These are phyloP conservation scores for Lodderomyces elongisporus DNA, from an alignment of 1,139 yeast species.

Conservation along the genomic window DNA sequence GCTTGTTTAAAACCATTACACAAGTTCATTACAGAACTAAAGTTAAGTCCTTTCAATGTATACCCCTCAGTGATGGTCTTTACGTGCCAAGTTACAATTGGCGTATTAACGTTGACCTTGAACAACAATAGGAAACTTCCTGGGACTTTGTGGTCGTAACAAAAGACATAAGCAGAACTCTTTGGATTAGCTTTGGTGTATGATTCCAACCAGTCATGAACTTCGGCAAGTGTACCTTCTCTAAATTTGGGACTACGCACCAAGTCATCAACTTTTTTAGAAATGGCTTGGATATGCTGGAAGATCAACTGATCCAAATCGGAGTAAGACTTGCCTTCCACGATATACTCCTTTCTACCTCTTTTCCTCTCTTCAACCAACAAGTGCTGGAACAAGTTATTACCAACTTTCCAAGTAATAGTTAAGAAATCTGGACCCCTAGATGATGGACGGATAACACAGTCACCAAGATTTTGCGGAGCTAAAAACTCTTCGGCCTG, in stretches of 20 bases:
- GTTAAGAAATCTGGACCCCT: conserved; percentile 84
- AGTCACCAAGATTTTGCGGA: conserved; percentile 83
- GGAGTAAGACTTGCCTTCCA: conserved; percentile 66
- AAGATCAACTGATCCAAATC: conserved; percentile 93
- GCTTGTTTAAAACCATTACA: conserved; percentile 87
- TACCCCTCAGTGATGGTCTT: conserved; percentile 85
- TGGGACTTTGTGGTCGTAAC: conserved; percentile 85
- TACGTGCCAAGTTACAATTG: conserved; percentile 84
- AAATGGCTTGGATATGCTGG: conserved; percentile 81
- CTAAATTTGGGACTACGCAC: conserved; percentile 84
- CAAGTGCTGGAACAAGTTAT: conserved; percentile 84
- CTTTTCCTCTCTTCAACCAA: conserved; percentile 68
- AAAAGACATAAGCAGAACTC: conserved; percentile 86
- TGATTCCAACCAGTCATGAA: conserved; percentile 80
- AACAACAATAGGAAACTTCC: conserved; percentile 88
- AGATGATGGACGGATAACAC: conserved; percentile 92
- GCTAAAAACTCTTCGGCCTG: conserved; percentile 95
- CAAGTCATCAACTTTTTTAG: conserved; percentile 81
- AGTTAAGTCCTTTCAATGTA: conserved; percentile 69
- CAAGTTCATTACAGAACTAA: conserved; percentile 80
- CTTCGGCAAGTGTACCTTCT: conserved; percentile 74
- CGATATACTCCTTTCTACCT: conserved; percentile 55
- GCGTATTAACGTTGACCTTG: conserved; percentile 68
- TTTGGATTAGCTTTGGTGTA: conserved; percentile 89
- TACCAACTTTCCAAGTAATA: conserved; percentile 94